Evolutionary conservation across 2,329 filamentous ascomycete genomes (phyloP), one percentile per base, ranked within the genome.

Genomic region (Diaporthe aspalathi): DNA sequence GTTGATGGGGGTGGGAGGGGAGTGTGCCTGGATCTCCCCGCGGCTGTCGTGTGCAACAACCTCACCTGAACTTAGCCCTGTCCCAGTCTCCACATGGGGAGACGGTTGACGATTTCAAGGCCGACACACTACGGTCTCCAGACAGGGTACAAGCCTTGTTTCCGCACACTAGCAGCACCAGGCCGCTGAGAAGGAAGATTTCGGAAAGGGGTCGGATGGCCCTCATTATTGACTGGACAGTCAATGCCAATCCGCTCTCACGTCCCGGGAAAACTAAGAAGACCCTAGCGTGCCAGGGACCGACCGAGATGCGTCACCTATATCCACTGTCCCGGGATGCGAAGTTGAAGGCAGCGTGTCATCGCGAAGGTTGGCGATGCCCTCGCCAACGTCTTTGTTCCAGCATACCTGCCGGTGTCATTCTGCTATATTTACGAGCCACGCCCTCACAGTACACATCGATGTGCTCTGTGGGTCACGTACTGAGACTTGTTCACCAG

Each of bases 61-160:
- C 22, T 35, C 60, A 50, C 29, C 60, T 65, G 60, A 38, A 50
- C 29, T 20, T 57, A 38, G 67, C 56, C n/a, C 54, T 70, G 67
- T 57, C 54, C 54, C 56, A 6, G 29, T 43, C 38, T n/a, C 54
- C 40, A 60, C 32, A 63, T 57, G 29, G 54, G 20, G 24, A 67
- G 49, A 45, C 20, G 60, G 45, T 50, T 40, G 52, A 63, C 35
- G 60, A 50, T 52, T 52, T 9, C 47, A 40, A 35, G 27, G 32
- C 45, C 45, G 38, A 68, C 22, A 68, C 22, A 20, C 35, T 43
- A 68, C 47, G 70, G 35, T 40, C 35, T 56, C 20, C 20, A 50
- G 52, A 69, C 70, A 63, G 68, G 65, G 70, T 50, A 71, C 66
- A 69, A 60, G 70, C 70, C 49, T 67, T 70, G 29, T 45, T 40